Evolutionary conservation across 805 yeast genomes (phyloP), one percentile per base, ranked within the genome.

Genomic region (Saccharomycopsis fodiens): DNA sequence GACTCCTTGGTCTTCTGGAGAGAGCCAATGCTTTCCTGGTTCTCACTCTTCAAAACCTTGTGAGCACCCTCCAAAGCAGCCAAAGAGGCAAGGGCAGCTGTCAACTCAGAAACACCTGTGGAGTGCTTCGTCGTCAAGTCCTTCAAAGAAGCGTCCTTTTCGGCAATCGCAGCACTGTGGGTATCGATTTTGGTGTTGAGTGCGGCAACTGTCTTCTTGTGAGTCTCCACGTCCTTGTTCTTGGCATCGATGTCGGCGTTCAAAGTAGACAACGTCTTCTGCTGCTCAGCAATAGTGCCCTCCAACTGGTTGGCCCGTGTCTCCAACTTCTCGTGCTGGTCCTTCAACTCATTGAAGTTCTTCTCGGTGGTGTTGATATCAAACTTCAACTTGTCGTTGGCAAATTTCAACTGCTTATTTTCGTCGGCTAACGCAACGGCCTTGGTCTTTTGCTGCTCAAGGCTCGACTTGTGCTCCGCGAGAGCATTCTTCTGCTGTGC

Each of bases 341-440:
- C 44, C 10, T 39, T 31, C 35, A 48, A 45, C 8, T 25, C 41
- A 44, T 47, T 47, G 30, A 23, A 50, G 6, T 36, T 25, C 43
- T 50, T 50, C 12, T 37, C 46, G 13, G 45, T n/a, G 2, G 50
- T n/a, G 35, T 50, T 50, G 13, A 16, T 41, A 16, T 46, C 16
- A 17, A 50, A 50, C 20, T 41, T 44, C 27, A 47, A 34, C 15
- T 46, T 32, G 27, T 44, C 46, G 19, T 30, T 27, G 4, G 21
- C 38, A 27, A 34, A 43, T 19, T 41, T 47, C 44, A 50, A 44
- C n/a, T 43, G 44, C 35, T 46, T 44, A 5, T 40, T 41, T 23
- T 47, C 48, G 5, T 39, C 23, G 8, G 22, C 19, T n/a, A 48
- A 37, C 3, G 21, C 17, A 6, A 34, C 21, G 5, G 19, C 12